Evolutionary conservation across 306 rosid species (phyloP).

Genomic region (Morella rubra): DNA sequence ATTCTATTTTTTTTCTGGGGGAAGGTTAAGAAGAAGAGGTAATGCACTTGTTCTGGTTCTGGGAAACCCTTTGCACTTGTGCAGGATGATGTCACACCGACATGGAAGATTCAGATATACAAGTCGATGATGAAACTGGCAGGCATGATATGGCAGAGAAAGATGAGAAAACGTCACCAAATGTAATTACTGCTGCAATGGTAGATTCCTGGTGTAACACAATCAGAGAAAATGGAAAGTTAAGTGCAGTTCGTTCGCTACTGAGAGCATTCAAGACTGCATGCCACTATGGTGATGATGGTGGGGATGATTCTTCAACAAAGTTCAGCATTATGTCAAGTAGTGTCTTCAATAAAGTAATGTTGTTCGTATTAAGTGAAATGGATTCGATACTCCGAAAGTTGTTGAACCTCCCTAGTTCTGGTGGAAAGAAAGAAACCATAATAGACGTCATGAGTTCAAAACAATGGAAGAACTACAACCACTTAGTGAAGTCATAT

Average conservation of each 20-base stretch:
- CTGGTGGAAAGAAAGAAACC: slow-evolving; percentile 83
- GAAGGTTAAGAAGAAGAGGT: too few relatives aligned
- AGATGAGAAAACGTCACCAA: slow-evolving; percentile 41
- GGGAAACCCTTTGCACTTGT: too few relatives aligned
- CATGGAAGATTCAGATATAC: slow-evolving; percentile 49
- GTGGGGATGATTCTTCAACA: slow-evolving; percentile 43
- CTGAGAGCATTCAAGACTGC: slow-evolving; percentile 83
- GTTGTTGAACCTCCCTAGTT: slow-evolving; percentile 70
- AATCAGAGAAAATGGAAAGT: slow-evolving; percentile 53
- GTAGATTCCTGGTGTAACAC: slow-evolving; percentile 79
- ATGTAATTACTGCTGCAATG: slow-evolving; percentile 66
- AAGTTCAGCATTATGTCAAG: slow-evolving; percentile 78
- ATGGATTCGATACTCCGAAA: slow-evolving; percentile 88
- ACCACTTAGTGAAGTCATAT: slow-evolving; percentile 81
- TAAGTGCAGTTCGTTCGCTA: slow-evolving; percentile 64
- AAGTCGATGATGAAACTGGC: slow-evolving; percentile 34
- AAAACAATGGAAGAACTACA: slow-evolving; percentile 71
- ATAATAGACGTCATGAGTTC: slow-evolving; percentile 61
- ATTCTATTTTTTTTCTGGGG: too few relatives aligned
- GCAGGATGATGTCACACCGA: too few relatives aligned
- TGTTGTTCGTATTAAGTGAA: slow-evolving; percentile 75
- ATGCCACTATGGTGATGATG: slow-evolving; percentile 94
- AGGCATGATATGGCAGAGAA: slow-evolving; percentile 35
- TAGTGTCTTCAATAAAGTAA: slow-evolving; percentile 81
- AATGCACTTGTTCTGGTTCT: too few relatives aligned